phyloP scores from a whole-genome alignment of 805 yeast genomes.

The Maudiozyma bulderi region DNA sequence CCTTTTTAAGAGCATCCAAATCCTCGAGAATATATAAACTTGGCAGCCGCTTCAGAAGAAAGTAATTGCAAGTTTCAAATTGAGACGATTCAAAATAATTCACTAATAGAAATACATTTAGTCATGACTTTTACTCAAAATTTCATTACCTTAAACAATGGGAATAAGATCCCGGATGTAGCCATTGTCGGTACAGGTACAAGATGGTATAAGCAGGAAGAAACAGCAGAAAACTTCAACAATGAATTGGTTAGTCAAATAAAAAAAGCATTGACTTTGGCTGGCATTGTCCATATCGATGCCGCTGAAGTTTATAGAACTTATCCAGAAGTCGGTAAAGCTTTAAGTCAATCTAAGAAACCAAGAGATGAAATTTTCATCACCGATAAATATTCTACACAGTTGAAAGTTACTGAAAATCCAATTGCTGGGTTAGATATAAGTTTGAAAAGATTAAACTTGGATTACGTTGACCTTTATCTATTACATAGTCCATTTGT shows the following conservation, averaged over 20 bases:
- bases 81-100: too few species aligned
- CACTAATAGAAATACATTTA: background rate
- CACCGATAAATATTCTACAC: conserved; percentile 41
- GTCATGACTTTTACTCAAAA: conserved; percentile 17
- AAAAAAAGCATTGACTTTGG: conserved; percentile 27
- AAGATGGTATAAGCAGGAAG: conserved; percentile 37
- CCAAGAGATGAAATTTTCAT: conserved; percentile 43
- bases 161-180: conserved; percentile 36
- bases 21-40: too few species aligned
- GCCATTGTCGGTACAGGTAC: conserved; percentile 54
- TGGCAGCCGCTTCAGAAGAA: too few species aligned
- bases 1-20: too few species aligned
- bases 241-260: conserved; percentile 28
- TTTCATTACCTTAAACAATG: conserved; percentile 28
- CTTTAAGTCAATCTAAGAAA: conserved; percentile 32
- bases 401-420: conserved; percentile 18
- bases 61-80: too few species aligned
- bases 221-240: conserved; percentile 20
- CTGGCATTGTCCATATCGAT: conserved; percentile 49
- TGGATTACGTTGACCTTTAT: conserved; percentile 44
- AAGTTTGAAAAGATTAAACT: conserved; percentile 32
- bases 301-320: conserved; percentile 51
- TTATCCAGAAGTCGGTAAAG: conserved; percentile 43
- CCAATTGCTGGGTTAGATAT: conserved; percentile 36
- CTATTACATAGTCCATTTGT: conserved; percentile 40